A percentile compares a stretch with the other conserved stretches of the same genome.
Evolutionary conservation across 78 protist genomes (phyloP).

Genomic region (Salpingoeca rosetta): DNA sequence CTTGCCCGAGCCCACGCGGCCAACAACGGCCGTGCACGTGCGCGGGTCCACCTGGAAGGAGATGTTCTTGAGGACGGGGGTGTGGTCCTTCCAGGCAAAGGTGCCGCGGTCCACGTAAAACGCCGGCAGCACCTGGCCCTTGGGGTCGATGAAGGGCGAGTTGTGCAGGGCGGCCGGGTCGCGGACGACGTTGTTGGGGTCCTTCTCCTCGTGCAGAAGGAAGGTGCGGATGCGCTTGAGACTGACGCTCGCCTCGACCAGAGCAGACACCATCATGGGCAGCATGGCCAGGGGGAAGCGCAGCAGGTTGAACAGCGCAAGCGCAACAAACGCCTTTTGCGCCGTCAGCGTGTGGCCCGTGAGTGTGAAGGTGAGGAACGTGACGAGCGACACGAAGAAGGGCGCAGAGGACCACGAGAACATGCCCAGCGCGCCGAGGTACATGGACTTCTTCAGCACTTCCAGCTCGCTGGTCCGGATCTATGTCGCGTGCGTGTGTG

Average conservation of each 20-base stretch:
- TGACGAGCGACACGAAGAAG: slow-evolving; percentile 45
- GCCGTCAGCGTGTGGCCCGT: slow-evolving; percentile 52
- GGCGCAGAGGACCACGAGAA: slow-evolving; percentile 59
- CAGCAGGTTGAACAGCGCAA: slow-evolving; percentile 69
- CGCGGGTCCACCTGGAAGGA: slow-evolving; percentile 17
- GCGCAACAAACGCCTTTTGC: slow-evolving; percentile 63
- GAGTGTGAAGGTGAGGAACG: slow-evolving; percentile 41
- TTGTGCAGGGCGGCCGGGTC: neutral
- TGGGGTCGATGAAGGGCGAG: neutral
- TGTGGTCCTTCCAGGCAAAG: neutral
- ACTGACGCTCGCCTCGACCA: slow-evolving; percentile 63
- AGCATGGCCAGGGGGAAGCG: slow-evolving; percentile 74
- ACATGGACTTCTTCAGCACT: slow-evolving; percentile 6
- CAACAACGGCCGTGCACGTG: slow-evolving; percentile 56
- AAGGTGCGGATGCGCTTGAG: slow-evolving; percentile 51
- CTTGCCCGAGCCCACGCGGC: slow-evolving; percentile 85
- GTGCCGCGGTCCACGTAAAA: neutral
- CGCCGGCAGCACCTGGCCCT: neutral
- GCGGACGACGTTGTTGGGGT: slow-evolving; percentile 7
- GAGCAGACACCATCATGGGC: slow-evolving; percentile 43
- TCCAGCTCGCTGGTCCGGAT: slow-evolving; percentile 26
- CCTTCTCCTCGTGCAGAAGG: slow-evolving; percentile 27
- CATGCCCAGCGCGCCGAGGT: slow-evolving; percentile 26
- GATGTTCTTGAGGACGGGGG: neutral
- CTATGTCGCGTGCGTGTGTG: too few species aligned